These are phyloP conservation scores for Erythrophleum fordii DNA, from an alignment of 306 rosid species.

Conservation along the genomic window DNA sequence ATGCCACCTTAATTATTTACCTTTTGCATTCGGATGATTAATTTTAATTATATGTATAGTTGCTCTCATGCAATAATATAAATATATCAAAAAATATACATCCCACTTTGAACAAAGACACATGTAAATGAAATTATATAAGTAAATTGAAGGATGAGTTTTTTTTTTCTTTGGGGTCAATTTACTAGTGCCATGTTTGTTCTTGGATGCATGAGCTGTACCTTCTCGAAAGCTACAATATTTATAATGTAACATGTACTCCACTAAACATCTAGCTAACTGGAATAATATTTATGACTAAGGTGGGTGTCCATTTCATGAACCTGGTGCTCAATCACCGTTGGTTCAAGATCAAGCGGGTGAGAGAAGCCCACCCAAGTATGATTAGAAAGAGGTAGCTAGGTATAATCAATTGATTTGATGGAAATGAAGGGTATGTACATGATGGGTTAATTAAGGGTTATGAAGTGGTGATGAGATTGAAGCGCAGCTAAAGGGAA, in stretches of 20 bases:
- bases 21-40: neutral
- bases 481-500: neutral
- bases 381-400: neutral
- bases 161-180: neutral
- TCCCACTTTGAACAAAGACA: neutral
- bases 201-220: slow-evolving; percentile 7
- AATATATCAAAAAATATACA: neutral
- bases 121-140: neutral
- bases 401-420: slow-evolving; percentile 11
- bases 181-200: neutral
- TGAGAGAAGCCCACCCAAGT: neutral
- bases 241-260: slow-evolving; percentile 5
- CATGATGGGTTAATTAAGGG: too few relatives aligned
- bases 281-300: neutral
- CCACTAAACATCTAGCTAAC: slow-evolving; percentile 21
- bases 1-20: neutral
- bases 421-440: neutral
- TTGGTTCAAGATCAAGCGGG: slow-evolving; percentile 27
- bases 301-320: slow-evolving; percentile 32
- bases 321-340: slow-evolving; percentile 34
- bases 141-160: neutral
- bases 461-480: neutral
- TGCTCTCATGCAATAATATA: neutral
- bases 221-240: neutral
- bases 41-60: neutral